Evolutionary conservation across 1,139 yeast species (phyloP), one percentile per base, ranked within the genome.

Genomic region (Geotrichum cucujoidarum): DNA sequence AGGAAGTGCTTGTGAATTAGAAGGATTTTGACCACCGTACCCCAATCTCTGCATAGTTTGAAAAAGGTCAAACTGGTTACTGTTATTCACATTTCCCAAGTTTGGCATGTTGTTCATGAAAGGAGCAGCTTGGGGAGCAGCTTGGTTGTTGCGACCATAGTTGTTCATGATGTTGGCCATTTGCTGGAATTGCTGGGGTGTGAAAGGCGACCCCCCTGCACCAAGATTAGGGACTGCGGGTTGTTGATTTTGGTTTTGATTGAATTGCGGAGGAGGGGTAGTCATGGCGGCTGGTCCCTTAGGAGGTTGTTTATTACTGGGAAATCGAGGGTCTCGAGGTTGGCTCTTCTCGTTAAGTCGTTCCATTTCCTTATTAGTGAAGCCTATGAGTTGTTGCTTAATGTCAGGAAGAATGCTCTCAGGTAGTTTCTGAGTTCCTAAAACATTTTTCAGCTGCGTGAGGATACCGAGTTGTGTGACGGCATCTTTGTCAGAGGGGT

Each of bases 401-500:
- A 75, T 71, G 34, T 64, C 65, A 6, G 65, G 66, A 37, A 76
- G 58, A 10, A 67, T 66, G 13, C 63, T 61, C 2, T 67, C 62
- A 2, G 77, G 70, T 33, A 74, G 60, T 22, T 65, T 57, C 38
- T 59, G 59, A 2, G 63, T 60, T 11, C 65, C 55, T 30, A 68
- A 53, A 20, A 55, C 51, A 5, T 58, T 54, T 45, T 60, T 65
- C 21, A 68, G 54, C 40, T 69, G 68, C 24, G 54, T 56, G 30
- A 70, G 53, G 14, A 62, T 62, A 8, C 57, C 59, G 29, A 67
- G 48, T 52, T 68, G 71, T 39, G 60, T 57, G 37, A 60, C 65
- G 41, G 72, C 65, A 53, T 72, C 73, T 8, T 56, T 56, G 54
- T 74, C 77, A 11, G 55, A 54, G 1, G 74, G 73, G 37, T 65